Conservation (phyloP, 148 eudicot species). For the Heliosperma pusillum region DNA sequence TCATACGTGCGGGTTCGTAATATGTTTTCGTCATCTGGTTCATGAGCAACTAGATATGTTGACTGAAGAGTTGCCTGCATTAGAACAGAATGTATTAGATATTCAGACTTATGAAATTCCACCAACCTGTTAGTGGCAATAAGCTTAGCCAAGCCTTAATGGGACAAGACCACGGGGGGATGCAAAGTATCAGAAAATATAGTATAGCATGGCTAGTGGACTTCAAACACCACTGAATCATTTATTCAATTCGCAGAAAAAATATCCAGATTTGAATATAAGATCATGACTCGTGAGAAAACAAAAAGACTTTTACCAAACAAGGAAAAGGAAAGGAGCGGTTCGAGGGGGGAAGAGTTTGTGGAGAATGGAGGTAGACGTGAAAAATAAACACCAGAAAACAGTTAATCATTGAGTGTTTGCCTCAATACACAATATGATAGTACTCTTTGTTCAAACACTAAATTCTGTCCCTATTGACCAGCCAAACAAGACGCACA, state of each 20-base stretch:
- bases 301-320: neutral
- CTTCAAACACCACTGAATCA: neutral
- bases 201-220: neutral
- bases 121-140: neutral
- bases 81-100: neutral
- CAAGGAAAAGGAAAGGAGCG: neutral
- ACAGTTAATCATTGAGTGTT: neutral
- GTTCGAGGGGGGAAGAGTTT: neutral
- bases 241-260: neutral
- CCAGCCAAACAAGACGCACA: neutral
- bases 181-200: neutral
- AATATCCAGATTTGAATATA: neutral
- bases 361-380: neutral
- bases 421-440: neutral
- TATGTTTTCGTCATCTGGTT: constrained; percentile 96
- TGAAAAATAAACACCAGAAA: neutral
- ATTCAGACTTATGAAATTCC: neutral
- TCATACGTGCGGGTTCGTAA: constrained; percentile 93
- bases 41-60: constrained; percentile 85
- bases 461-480: neutral
- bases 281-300: neutral
- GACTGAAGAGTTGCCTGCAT: constrained; percentile 78
- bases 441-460: neutral
- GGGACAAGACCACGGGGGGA: neutral
- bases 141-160: neutral